Conservation (phyloP, 371 early-diverging fungal genomes). For the Gilbertella persicaria region DNA sequence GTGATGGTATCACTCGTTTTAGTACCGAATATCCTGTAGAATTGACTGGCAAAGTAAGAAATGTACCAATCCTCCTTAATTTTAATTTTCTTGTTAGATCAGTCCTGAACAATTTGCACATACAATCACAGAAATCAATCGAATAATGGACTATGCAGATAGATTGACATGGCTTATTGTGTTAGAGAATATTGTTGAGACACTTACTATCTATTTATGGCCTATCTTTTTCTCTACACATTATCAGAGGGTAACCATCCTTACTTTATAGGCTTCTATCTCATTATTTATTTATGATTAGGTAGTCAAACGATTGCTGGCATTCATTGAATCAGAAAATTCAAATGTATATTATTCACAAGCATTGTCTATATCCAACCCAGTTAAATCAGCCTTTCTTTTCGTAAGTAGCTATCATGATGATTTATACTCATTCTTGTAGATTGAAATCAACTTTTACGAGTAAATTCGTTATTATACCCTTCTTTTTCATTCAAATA, state of each 20-base stretch:
- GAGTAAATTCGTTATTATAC: constrained; percentile 4
- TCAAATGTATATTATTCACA: constrained; percentile 35
- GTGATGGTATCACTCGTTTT: constrained; percentile 54
- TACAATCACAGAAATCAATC: constrained; percentile 47
- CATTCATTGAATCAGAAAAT: constrained; percentile 49
- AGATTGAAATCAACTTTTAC: constrained; percentile 34
- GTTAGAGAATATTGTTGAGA: constrained; percentile 52
- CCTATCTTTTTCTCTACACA: constrained; percentile 46
- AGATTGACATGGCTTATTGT: constrained; percentile 36
- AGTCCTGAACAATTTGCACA: constrained; percentile 30
- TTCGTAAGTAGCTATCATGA: constrained; percentile 37
- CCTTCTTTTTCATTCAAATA: neutral
- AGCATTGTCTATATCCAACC: constrained; percentile 41
- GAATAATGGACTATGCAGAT: constrained; percentile 42
- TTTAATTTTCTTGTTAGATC: constrained; percentile 28
- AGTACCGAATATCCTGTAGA: constrained; percentile 39
- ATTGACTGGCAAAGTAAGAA: constrained; percentile 41
- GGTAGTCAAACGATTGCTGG: constrained; percentile 33
- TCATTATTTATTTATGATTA: constrained; percentile 13
- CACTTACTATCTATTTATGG: constrained; percentile 47
- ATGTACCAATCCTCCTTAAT: neutral
- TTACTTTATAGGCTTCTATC: neutral
- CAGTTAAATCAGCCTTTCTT: constrained; percentile 49
- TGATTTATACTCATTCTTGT: neutral
- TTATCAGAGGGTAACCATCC: constrained; percentile 43